A percentile compares a stretch with the other conserved stretches of the same genome.
Conservation (phyloP, 352 stramenopile species). For the Plasmopara viticola region DNA sequence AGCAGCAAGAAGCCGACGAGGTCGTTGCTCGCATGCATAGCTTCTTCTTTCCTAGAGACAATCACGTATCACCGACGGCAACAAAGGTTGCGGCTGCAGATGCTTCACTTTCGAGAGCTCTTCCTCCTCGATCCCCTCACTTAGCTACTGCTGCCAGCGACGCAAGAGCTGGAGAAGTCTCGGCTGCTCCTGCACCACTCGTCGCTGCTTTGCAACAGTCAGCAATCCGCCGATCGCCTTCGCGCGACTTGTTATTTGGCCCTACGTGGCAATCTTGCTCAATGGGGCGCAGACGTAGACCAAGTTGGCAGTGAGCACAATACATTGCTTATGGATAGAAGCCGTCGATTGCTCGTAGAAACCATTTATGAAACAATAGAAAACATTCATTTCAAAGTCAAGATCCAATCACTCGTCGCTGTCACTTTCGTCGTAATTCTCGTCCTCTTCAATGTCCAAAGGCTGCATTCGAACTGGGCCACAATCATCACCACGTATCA, state of each 20-base stretch:
- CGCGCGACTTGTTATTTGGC: constrained; percentile 59
- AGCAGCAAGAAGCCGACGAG: constrained; percentile 66
- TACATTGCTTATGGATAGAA: constrained; percentile 10
- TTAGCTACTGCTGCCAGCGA: constrained; percentile 9
- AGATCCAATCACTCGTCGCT: constrained; percentile 26
- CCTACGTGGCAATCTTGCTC: constrained; percentile 66
- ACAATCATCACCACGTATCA: constrained; percentile 5
- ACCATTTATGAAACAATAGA: constrained; percentile 24
- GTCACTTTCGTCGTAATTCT: constrained; percentile 73
- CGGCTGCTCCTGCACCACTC: constrained; percentile 7
- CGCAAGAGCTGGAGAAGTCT: background rate
- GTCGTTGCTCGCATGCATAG: constrained; percentile 78
- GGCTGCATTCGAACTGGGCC: background rate
- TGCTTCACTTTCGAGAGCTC: constrained; percentile 6
- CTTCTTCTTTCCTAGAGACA: constrained; percentile 55
- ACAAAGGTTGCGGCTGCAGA: constrained; percentile 6
- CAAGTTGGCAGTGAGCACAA: background rate
- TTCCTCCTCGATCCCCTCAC: constrained; percentile 19
- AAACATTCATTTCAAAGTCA: constrained; percentile 3
- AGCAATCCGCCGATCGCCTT: constrained; percentile 57
- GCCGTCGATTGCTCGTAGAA: constrained; percentile 9
- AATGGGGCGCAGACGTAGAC: constrained; percentile 18
- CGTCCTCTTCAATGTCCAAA: constrained; percentile 53
- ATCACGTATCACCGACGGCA: constrained; percentile 3
- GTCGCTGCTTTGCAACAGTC: constrained; percentile 15